These are phyloP conservation scores for Fusarium oligoseptatum DNA, from an alignment of 2,329 filamentous ascomycete species.

Conservation along the genomic window DNA sequence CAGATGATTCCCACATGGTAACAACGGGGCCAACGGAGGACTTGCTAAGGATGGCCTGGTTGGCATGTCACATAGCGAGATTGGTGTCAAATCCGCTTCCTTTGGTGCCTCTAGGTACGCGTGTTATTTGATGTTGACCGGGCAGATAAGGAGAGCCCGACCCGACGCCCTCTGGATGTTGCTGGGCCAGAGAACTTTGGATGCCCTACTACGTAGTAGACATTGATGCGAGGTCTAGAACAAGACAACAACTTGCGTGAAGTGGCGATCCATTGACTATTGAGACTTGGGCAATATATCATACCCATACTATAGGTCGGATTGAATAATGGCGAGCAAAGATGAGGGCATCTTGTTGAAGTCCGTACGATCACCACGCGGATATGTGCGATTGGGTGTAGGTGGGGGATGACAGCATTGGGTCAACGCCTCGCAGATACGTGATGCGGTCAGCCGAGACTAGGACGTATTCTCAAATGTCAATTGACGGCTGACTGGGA, in stretches of 20 bases:
- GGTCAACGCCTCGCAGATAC: not conserved
- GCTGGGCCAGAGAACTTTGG: not conserved
- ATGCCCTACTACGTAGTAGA: not conserved
- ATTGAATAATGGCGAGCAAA: not conserved
- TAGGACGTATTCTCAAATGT: not conserved
- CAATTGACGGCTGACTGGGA: not conserved
- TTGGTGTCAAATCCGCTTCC: not conserved
- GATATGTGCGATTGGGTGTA: not conserved
- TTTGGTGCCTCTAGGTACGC: not conserved
- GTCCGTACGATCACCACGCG: not conserved
- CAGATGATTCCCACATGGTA: not conserved
- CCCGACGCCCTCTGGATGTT: not conserved
- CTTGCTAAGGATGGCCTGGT: not conserved
- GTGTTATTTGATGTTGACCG: not conserved
- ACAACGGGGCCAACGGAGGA: not conserved
- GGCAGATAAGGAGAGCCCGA: not conserved
- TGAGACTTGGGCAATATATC: not conserved
- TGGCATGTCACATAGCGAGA: constrained; percentile 1
- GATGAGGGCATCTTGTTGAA: not conserved
- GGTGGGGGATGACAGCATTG: not conserved
- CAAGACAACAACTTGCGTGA: not conserved
- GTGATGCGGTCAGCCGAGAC: constrained; percentile 2
- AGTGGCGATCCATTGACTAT: not conserved
- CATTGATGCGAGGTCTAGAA: not conserved
- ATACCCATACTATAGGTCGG: not conserved